Evolutionary conservation across 2,329 filamentous ascomycete genomes (phyloP), one percentile per base, ranked within the genome.

Genomic region (Didymella lethalis): DNA sequence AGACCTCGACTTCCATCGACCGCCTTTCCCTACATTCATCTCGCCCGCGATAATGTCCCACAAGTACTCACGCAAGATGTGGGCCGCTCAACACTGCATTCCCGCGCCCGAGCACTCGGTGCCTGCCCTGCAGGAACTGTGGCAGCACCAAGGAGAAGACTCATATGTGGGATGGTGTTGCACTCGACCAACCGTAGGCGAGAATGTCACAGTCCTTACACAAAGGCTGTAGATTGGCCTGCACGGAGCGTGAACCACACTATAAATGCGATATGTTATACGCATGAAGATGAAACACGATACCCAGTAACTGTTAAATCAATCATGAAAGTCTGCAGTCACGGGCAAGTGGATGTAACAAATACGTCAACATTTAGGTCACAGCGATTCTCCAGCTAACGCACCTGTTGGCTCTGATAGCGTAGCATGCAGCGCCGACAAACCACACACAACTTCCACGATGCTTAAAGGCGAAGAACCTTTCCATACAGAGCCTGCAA

Each of bases 91-190:
- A 56, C 28, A 59, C 53, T 29, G 49, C 49, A n/a, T 53, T 49
- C 29, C 48, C 47, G 40, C 46, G 53, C 25, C 47, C 55, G 26
- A 60, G 53, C 50, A 54, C 48, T 52, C 54, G 44, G 32, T 62
- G 53, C 47, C 23, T 41, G 10, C 64, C 49, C 31, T 49, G 49
- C 45, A 54, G 38, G 16, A 58, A 51, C 26, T 54, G 61, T 40
- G 59, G 58, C 52, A 66, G 55, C 47, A 62, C 60, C 29, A 52
- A 64, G 41, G 59, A 63, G 38, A 49, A 64, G 38, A 40, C 45
- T 38, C 60, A 48, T 16, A 50, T 64, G 23, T 54, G 57, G 48
- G 46, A 54, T 25, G 59, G 57, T 5, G 51, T 64, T 32, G 58
- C 60, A 14, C 36, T 51, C 10, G 52, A 60, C 4, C 26, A 54